A percentile compares a stretch with the other conserved stretches of the same genome.
Evolutionary conservation across 768 basidiomycete species (phyloP).

Genomic region (Glaciozyma martinii): DNA sequence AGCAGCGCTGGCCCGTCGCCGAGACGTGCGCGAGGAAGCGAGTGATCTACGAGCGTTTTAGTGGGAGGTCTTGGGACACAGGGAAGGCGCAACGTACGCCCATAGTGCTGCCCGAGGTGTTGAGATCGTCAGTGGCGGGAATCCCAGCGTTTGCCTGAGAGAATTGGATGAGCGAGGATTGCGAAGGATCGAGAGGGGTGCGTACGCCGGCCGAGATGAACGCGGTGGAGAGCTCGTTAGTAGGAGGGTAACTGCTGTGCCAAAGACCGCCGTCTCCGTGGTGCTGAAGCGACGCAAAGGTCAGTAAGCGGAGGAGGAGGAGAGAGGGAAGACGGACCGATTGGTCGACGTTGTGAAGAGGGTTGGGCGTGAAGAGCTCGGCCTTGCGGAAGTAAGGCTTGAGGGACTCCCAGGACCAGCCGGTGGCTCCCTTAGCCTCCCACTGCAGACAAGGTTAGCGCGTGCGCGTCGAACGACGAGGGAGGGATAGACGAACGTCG

Average conservation of each 20-base stretch:
- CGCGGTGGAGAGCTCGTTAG: conserved; percentile 7
- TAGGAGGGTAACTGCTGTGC: conserved; percentile 14
- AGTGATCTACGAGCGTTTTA: conserved; percentile 6
- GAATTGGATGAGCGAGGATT: neutral
- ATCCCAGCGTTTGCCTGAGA: conserved; percentile 13
- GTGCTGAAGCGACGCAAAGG: neutral
- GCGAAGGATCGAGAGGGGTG: neutral
- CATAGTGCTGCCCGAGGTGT: conserved; percentile 10
- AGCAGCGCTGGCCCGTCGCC: conserved; percentile 17
- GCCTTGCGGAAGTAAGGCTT: conserved; percentile 31
- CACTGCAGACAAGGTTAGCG: neutral
- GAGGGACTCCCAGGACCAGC: neutral
- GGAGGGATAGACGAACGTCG: conserved; percentile 2
- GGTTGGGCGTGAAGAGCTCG: conserved; percentile 21
- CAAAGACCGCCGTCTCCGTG: conserved; percentile 20
- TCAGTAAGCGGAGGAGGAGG: neutral
- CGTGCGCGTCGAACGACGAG: neutral
- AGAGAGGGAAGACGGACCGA: conserved; percentile 7
- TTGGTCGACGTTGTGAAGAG: conserved; percentile 15
- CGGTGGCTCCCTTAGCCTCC: neutral
- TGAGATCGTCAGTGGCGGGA: conserved; percentile 21
- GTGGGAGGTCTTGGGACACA: no score
- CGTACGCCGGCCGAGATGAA: conserved; percentile 21
- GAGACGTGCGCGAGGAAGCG: conserved; percentile 24
- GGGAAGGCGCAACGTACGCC: neutral